phyloP scores from a whole-genome alignment of 2,329 filamentous ascomycete genomes.

The Orbilia oligospora region DNA sequence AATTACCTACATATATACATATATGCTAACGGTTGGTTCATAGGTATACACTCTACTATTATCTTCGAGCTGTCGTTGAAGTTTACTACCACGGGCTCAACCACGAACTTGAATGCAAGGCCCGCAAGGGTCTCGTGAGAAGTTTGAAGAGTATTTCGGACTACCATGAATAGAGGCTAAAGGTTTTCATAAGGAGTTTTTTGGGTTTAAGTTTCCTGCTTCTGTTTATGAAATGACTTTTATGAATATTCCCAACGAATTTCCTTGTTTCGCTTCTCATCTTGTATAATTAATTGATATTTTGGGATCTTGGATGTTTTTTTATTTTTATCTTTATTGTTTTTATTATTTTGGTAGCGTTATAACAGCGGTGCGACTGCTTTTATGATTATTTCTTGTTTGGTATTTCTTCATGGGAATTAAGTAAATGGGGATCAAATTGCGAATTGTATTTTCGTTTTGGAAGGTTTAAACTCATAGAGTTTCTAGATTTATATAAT shows the following conservation, averaged over 20 bases:
- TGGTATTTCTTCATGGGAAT: too few species aligned
- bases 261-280: slow-evolving; percentile 16
- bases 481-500: not conserved
- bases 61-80: slow-evolving; percentile 51
- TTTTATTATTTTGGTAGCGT: too few species aligned
- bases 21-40: slow-evolving; percentile 15
- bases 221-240: slow-evolving; percentile 1
- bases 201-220: not conserved
- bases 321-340: not conserved
- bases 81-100: slow-evolving; percentile 55
- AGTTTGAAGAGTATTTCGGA: slow-evolving; percentile 55
- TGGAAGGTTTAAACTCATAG: not conserved
- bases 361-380: too few species aligned
- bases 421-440: slow-evolving; percentile 6
- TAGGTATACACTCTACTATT: slow-evolving; percentile 56
- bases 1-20: not conserved
- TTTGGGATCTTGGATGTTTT: slow-evolving; percentile 4
- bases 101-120: slow-evolving; percentile 47
- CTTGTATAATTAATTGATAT: slow-evolving; percentile 21
- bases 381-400: too few species aligned
- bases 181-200: not conserved
- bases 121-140: slow-evolving; percentile 50
- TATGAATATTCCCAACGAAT: slow-evolving; percentile 10
- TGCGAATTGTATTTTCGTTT: slow-evolving; percentile 3
- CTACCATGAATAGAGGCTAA: slow-evolving; percentile 30